These are phyloP conservation scores for Paraphoma chrysanthemicola DNA, from an alignment of 2,329 filamentous ascomycete genomes.

Conservation along the genomic window DNA sequence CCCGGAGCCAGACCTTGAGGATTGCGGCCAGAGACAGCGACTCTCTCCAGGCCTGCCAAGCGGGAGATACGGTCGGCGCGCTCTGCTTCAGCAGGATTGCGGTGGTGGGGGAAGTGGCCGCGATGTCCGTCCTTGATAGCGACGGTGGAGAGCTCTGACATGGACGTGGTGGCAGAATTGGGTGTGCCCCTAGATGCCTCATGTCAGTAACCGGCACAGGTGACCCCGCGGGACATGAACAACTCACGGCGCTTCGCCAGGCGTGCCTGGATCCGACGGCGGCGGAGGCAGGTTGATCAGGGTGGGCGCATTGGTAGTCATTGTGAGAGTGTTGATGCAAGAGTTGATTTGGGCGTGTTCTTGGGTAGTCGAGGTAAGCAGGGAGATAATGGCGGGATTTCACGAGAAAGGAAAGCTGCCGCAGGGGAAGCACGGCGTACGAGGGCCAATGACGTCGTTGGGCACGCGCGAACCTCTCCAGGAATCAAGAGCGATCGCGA, in stretches of 20 bases:
- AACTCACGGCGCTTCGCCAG: constrained; percentile 85
- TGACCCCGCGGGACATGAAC: constrained; percentile 40
- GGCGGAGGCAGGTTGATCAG: constrained; percentile 85
- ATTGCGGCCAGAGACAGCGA: constrained; percentile 74
- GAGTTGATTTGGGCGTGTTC: not conserved
- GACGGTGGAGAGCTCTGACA: constrained; percentile 89
- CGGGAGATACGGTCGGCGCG: constrained; percentile 95
- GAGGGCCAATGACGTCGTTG: not conserved
- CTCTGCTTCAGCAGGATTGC: constrained; percentile 82
- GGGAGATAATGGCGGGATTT: not conserved
- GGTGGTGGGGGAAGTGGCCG: constrained; percentile 72
- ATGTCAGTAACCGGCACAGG: constrained; percentile 20
- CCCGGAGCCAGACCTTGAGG: constrained; percentile 57
- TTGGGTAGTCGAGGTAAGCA: not conserved
- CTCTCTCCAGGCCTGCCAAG: constrained; percentile 86
- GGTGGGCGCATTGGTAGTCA: constrained; percentile 62
- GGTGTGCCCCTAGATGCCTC: constrained; percentile 75
- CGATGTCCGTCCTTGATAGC: constrained; percentile 97
- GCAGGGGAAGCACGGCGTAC: not conserved
- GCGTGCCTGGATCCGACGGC: constrained; percentile 82
- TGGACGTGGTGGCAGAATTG: constrained; percentile 88
- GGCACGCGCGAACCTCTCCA: not conserved
- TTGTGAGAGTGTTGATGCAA: constrained; percentile 19
- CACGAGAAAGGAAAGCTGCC: not conserved
- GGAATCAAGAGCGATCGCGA: not conserved